These are phyloP conservation scores for Pichiaceae sp. DNA, from an alignment of 1,139 yeast genomes.

Conservation along the genomic window DNA sequence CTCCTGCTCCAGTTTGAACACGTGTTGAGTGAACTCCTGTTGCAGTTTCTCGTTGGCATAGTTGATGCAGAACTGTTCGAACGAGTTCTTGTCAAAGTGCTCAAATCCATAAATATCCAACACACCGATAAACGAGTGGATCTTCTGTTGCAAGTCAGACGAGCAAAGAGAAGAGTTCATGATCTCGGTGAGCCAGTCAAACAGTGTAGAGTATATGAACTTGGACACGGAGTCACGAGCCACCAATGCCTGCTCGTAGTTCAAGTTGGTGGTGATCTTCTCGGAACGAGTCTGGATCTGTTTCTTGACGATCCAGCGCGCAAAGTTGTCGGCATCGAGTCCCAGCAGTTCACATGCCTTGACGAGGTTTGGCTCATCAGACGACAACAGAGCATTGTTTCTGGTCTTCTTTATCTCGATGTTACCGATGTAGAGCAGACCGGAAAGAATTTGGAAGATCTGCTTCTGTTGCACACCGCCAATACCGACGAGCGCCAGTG, in stretches of 20 bases:
- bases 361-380: slow-evolving; percentile 79
- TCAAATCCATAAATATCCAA: slow-evolving; percentile 97
- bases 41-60: slow-evolving; percentile 96
- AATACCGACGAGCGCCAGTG: slow-evolving; percentile 76
- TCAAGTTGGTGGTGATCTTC: slow-evolving; percentile 79
- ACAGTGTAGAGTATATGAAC: slow-evolving; percentile 83
- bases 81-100: slow-evolving; percentile 88
- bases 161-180: slow-evolving; percentile 80
- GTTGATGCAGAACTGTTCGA: slow-evolving; percentile 95
- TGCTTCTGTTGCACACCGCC: slow-evolving; percentile 48
- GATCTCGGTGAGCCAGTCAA: slow-evolving; percentile 89
- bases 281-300: slow-evolving; percentile 92
- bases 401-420: slow-evolving; percentile 82
- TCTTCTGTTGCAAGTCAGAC: slow-evolving; percentile 48
- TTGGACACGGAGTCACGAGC: slow-evolving; percentile 96
- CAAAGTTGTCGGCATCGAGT: slow-evolving; percentile 61
- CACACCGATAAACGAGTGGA: slow-evolving; percentile 84
- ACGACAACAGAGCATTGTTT: slow-evolving; percentile 70
- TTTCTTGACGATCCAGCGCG: slow-evolving; percentile 90
- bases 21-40: slow-evolving; percentile 96
- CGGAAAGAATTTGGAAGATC: slow-evolving; percentile 77
- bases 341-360: slow-evolving; percentile 85
- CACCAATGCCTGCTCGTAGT: slow-evolving; percentile 77
- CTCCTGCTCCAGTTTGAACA: slow-evolving; percentile 93
- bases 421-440: slow-evolving; percentile 88